phyloP scores from a whole-genome alignment of 1,139 yeast genomes.

The Lodderomyces orthopsilosis region DNA sequence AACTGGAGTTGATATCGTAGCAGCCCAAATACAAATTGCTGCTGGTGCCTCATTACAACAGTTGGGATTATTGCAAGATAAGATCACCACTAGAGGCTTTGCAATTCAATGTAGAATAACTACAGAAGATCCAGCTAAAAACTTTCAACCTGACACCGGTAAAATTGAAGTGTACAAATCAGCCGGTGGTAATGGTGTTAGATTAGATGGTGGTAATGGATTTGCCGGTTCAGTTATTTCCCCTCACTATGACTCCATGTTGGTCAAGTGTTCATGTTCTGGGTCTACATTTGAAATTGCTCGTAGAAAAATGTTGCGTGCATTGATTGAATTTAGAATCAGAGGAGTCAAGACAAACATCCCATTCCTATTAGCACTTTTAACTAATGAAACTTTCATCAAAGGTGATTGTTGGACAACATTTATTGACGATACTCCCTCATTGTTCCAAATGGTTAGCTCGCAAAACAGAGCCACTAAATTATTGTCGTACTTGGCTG shows the following conservation, averaged over 20 bases:
- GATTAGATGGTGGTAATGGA: slow-evolving; percentile 98
- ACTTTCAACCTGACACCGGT: slow-evolving; percentile 98
- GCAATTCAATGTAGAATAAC: slow-evolving; percentile 99
- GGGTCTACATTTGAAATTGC: slow-evolving; percentile 97
- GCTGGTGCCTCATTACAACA: slow-evolving; percentile 96
- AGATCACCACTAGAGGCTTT: slow-evolving; percentile 93
- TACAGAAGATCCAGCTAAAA: slow-evolving; percentile 95
- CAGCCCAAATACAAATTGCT: slow-evolving; percentile 98
- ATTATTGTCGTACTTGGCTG: slow-evolving; percentile 83
- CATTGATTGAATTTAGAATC: slow-evolving; percentile 94
- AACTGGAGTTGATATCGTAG: slow-evolving; percentile 96
- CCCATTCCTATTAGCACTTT: slow-evolving; percentile 89
- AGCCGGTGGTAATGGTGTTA: slow-evolving; percentile 98
- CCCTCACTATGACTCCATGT: slow-evolving; percentile 97
- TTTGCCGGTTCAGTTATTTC: slow-evolving; percentile 98
- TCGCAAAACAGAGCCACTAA: slow-evolving; percentile 98
- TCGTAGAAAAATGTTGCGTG: slow-evolving; percentile 94
- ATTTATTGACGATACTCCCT: slow-evolving; percentile 96
- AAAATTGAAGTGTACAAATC: slow-evolving; percentile 97
- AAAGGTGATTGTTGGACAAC: slow-evolving; percentile 96
- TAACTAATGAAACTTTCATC: slow-evolving; percentile 89
- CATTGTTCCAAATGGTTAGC: slow-evolving; percentile 88
- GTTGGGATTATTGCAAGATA: slow-evolving; percentile 88
- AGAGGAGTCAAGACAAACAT: slow-evolving; percentile 99
- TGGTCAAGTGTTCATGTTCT: slow-evolving; percentile 94